These are phyloP conservation scores for Dysphania ambrosioides DNA, from an alignment of 148 eudicot genomes.

Conservation along the genomic window DNA sequence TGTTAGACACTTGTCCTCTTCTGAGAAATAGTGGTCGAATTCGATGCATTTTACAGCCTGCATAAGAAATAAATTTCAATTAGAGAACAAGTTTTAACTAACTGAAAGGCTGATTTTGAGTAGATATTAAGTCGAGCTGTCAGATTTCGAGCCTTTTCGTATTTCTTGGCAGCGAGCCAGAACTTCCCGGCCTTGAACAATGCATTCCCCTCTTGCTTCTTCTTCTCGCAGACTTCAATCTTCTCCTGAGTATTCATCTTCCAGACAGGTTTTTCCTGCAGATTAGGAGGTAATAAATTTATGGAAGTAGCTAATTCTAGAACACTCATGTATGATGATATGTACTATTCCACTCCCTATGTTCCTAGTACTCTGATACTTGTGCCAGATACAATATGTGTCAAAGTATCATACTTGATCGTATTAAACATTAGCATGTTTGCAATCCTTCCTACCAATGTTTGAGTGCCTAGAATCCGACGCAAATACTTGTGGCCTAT, in stretches of 20 bases:
- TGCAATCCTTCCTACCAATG: neutral
- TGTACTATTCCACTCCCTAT: no score
- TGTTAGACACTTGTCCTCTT: conserved; percentile 43
- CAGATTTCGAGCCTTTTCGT: no score
- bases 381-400: neutral
- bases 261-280: conserved; percentile 35
- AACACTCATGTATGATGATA: no score
- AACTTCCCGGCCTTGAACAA: conserved; percentile 51
- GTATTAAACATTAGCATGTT: neutral
- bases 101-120: no score
- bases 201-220: conserved; percentile 56
- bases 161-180: conserved; percentile 45
- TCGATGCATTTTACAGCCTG: conserved; percentile 53
- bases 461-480: neutral
- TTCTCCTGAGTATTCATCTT: conserved; percentile 55
- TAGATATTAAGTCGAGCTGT: no score
- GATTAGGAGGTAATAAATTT: neutral
- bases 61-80: neutral
- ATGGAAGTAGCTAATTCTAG: neutral
- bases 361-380: neutral
- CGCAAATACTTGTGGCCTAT: no score
- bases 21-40: conserved; percentile 42
- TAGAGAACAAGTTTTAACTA: neutral
- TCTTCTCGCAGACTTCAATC: conserved; percentile 44
- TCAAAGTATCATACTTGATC: neutral